Conservation (phyloP, 2,329 filamentous ascomycete genomes). For the Purpureocillium takamizusanense region DNA sequence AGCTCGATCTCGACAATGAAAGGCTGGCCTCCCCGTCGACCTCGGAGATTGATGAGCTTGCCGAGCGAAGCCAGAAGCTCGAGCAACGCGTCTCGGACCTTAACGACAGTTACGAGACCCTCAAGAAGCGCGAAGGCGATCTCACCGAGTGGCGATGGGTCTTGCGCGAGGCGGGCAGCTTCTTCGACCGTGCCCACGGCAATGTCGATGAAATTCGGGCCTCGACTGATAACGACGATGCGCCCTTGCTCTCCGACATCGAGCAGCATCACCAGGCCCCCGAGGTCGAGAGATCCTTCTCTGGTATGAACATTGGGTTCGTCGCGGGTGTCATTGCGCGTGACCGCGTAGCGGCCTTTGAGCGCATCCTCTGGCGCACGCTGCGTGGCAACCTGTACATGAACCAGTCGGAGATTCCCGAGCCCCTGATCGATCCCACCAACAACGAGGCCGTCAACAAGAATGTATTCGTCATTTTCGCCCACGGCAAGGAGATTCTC, state of each 20-base stretch:
- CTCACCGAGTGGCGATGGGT: conserved; percentile 99
- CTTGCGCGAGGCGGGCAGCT: conserved; percentile 86
- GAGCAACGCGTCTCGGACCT: conserved; percentile 86
- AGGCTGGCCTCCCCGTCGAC: conserved; percentile 81
- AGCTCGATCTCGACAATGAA: conserved; percentile 84
- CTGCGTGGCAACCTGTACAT: conserved; percentile 97
- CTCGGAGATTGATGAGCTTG: conserved; percentile 91
- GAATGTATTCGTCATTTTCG: conserved; percentile 99
- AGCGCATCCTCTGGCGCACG: conserved; percentile 95
- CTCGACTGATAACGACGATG: conserved; percentile 84
- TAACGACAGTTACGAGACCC: conserved; percentile 96
- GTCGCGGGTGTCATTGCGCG: conserved; percentile 92
- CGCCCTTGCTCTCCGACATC: conserved; percentile 84
- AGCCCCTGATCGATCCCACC: conserved; percentile 82
- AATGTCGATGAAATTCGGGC: conserved; percentile 94
- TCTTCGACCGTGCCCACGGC: conserved; percentile 93
- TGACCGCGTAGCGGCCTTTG: conserved; percentile 88
- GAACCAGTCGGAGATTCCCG: conserved; percentile 98
- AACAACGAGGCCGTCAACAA: conserved; percentile 91
- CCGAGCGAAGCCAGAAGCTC: conserved; percentile 83
- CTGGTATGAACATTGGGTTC: conserved; percentile 97
- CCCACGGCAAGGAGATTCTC: conserved; percentile 95
- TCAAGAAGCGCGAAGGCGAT: conserved; percentile 96
- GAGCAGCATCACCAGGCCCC: conserved; percentile 66
- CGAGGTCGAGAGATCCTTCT: conserved; percentile 78